phyloP scores from a whole-genome alignment of 1,284 basidiomycete species.

The Mycosarcoma mackinlayi region DNA sequence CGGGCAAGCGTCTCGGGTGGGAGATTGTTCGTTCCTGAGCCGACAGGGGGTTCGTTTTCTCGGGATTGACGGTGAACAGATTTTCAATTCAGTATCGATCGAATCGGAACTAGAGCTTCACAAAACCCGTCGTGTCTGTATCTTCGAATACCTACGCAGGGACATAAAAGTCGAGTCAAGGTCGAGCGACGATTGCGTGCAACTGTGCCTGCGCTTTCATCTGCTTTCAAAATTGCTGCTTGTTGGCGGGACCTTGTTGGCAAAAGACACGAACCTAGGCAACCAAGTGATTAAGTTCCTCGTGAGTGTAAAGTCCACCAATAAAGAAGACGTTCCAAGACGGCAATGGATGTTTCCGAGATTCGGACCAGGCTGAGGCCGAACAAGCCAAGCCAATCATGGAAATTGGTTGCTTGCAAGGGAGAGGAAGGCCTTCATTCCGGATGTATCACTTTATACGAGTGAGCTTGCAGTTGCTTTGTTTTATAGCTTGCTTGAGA shows the following conservation, averaged over 20 bases:
- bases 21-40: slow-evolving; percentile 72
- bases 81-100: no score
- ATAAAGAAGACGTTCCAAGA: neutral
- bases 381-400: slow-evolving; percentile 3
- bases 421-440: slow-evolving; percentile 13
- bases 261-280: neutral
- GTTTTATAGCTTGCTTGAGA: neutral
- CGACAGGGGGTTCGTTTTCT: neutral
- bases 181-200: neutral
- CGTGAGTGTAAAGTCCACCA: slow-evolving; percentile 4
- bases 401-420: neutral
- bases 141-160: slow-evolving; percentile 19
- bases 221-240: neutral
- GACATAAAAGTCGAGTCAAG: slow-evolving; percentile 3
- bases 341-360: slow-evolving; percentile 14
- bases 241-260: neutral
- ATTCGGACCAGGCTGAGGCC: slow-evolving; percentile 17
- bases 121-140: slow-evolving; percentile 24
- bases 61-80: slow-evolving; percentile 5
- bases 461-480: slow-evolving; percentile 9
- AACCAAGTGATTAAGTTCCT: neutral
- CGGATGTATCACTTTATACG: slow-evolving; percentile 25
- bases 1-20: slow-evolving; percentile 85
- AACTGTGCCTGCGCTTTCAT: neutral
- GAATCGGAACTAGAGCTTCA: no score